Base-by-base conservation (phyloP, 169 alveolate genomes). In the Plasmodium vivax region DNA sequence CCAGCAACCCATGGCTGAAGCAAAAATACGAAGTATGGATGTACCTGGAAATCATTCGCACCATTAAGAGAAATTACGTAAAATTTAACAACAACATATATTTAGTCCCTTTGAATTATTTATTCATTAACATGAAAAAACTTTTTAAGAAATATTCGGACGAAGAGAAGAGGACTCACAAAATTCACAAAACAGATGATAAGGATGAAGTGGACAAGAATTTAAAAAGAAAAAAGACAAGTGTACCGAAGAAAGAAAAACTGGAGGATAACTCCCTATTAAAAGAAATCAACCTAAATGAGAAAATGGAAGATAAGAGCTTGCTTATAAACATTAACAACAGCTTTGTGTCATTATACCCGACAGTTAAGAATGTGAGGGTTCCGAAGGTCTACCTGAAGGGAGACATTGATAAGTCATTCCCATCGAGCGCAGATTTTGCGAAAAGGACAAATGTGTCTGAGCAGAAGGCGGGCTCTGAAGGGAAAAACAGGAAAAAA, bases 21-120 rank as follows among this genome's bases (percentile, higher is more conserved):
- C 93, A 87, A 79, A 87, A 87, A 43, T 87, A 87, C 38, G 93
- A 87, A 87, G 47, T 87, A 87, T 87, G 85, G 93, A 87, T 87
- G 93, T 47, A 75, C 68, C 68, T 87, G 81, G 93, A 87, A 87
- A 87, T 87, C 34, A 75, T 87, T 87, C 93, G 93, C 38, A 75
- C 74, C 16, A 87, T 87, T 87, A 87, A 87, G 72, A 87, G 77
- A 19, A 87, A 87, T 51, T 77, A 87, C 19, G 71, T 75, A 51
- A 87, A 77, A 30, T 87, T 87, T 87, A 87, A 87, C 51, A 87
- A 87, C 81, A 87, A 87, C 68, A 87, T 87, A 38, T 87, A 87
- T 71, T 77, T 87, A 87, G 93, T 87, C n/a, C 93, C 93, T 23
- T 77, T 87, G 85, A 87, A 87, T 87, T 87, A 87, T 79, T 77